Base-by-base conservation (phyloP, 495 filamentous ascomycete species). In the Viridothelium virens region DNA sequence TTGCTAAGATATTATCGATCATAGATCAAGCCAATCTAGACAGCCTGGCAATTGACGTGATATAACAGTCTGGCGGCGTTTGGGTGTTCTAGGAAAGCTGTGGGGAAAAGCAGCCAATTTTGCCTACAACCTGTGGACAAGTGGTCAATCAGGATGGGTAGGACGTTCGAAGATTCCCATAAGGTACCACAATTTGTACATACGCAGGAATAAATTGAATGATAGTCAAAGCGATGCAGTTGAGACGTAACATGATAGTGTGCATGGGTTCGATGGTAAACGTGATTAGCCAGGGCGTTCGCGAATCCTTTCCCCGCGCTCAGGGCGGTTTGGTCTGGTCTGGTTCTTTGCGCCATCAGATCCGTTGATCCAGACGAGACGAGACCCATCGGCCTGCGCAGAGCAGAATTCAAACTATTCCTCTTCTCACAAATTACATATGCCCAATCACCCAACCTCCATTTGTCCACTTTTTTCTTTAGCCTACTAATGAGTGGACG, bases 1-100 rank as follows among this genome's bases (percentile, higher is more conserved):
- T 34, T 59, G 53, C 53, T 59, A 36, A 59, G 14, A 10, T n/a
- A 11, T 18, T 18, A 18, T 36, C 3, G 36, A n/a, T 38, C 50
- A 39, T 63, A 76, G 74, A 76, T 76, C 73, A 76, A 76, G 67
- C 74, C 74, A 18, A 76, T 76, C 56, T 74, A 65, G 53, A 5
- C 7, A 7, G 5, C 2, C 10, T 33, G 53, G 25, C 5, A n/a
- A 18, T 18, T 33, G 53, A 5, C 48, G 14, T 18, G 25, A 18
- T 18, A 12, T 53, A 18, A 5, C 25, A 14, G 48, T 18, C 14
- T 12, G 16, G 25, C 25, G 48, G 48, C 5, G 25, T 36, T 36
- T 9, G 5, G 53, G 53, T 36, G 31, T 59, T 59, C 36, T 7
- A 59, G 31, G 53, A 1, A 36, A 36, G 11, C 10, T 9, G 11